Percentiles rank a stretch among this genome's conserved stretches.
Conservation (phyloP, 208 protist genomes). For the Leishmania gerbilli region DNA sequence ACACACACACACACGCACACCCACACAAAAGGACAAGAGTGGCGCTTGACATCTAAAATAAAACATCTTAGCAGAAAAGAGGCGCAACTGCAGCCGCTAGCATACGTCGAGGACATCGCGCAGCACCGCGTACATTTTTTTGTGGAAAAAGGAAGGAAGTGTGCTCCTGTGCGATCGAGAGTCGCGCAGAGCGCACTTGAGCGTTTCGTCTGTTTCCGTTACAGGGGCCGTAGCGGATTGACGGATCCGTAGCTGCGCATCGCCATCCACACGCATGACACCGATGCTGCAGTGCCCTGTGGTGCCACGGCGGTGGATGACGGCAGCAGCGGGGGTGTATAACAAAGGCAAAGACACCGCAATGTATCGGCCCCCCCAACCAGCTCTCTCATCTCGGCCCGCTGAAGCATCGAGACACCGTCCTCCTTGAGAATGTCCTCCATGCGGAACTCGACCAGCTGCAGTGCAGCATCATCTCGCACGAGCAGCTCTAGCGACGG, state of each 20-base stretch:
- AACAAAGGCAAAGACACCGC: slow-evolving; percentile 16
- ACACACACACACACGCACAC: neutral
- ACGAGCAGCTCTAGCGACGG: slow-evolving; percentile 5
- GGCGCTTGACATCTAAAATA: neutral
- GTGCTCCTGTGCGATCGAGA: too few relatives aligned
- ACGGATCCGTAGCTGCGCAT: slow-evolving; percentile 31
- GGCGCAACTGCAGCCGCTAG: neutral
- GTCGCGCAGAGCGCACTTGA: neutral
- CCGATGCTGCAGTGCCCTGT: neutral
- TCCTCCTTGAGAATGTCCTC: slow-evolving; percentile 32
- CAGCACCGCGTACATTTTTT: neutral
- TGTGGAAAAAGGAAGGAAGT: neutral
- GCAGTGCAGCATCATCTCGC: slow-evolving; percentile 15
- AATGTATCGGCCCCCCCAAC: slow-evolving; percentile 15
- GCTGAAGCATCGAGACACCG: slow-evolving; percentile 15
- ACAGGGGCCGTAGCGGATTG: slow-evolving; percentile 6
- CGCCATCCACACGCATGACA: neutral
- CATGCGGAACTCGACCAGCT: slow-evolving; percentile 17
- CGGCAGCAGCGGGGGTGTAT: slow-evolving; percentile 11
- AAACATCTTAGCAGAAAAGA: neutral
- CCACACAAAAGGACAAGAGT: neutral
- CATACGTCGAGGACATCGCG: neutral
- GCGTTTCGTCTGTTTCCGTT: neutral
- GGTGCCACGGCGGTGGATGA: neutral
- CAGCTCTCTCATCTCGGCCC: slow-evolving; percentile 14